These are phyloP conservation scores for Stachybotrys chlorohalonatus DNA, from an alignment of 2,329 filamentous ascomycete species.

Conservation along the genomic window DNA sequence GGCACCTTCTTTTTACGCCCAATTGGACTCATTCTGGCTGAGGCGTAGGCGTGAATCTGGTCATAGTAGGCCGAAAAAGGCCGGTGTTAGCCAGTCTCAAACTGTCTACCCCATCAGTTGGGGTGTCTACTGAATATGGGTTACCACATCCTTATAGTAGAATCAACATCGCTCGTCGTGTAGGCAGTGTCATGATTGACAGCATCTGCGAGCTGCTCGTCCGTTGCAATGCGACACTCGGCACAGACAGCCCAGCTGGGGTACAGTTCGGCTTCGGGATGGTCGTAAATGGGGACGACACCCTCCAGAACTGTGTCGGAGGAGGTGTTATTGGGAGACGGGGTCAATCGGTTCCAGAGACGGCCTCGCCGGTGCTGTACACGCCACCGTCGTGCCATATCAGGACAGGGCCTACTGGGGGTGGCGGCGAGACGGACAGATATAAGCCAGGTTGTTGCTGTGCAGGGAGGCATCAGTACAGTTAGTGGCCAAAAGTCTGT, in stretches of 20 bases:
- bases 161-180: conserved; percentile 67
- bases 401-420: conserved; percentile 20
- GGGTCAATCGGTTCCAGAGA: conserved; percentile 40
- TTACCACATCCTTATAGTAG: conserved; percentile 54
- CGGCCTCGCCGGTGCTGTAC: conserved; percentile 24
- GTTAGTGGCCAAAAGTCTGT: too few relatives aligned
- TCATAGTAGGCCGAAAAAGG: conserved; percentile 61
- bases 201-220: conserved; percentile 31
- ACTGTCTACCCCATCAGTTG: conserved; percentile 22
- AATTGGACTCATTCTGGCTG: conserved; percentile 49
- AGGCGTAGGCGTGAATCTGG: conserved; percentile 60
- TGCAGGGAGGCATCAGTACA: background rate
- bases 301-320: conserved; percentile 36
- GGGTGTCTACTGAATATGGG: too few relatives aligned
- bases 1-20: conserved; percentile 66
- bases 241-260: conserved; percentile 53
- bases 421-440: conserved; percentile 56
- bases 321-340: conserved; percentile 19
- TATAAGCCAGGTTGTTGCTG: conserved; percentile 28
- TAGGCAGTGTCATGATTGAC: conserved; percentile 52
- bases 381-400: background rate
- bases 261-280: conserved; percentile 33
- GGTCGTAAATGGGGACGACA: conserved; percentile 32
- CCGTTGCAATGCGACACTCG: conserved; percentile 46
- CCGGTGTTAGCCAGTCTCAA: conserved; percentile 58